These are phyloP conservation scores for Fusarium mundagurra DNA, from an alignment of 2,329 filamentous ascomycete species.

Conservation along the genomic window DNA sequence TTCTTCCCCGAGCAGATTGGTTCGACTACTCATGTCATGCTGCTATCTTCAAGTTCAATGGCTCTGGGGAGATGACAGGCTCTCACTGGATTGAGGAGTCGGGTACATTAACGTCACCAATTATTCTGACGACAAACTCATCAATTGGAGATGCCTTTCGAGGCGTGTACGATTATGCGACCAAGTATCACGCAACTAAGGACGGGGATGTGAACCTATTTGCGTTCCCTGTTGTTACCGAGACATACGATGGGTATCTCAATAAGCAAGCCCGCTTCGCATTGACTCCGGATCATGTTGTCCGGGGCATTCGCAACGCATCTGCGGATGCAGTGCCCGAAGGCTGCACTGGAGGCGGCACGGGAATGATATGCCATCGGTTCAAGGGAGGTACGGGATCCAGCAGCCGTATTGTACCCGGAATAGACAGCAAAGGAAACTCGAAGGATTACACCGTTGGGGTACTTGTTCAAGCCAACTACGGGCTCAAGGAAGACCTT, in stretches of 20 bases:
- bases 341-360: slow-evolving; percentile 73
- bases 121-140: slow-evolving; percentile 68
- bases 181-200: slow-evolving; percentile 54
- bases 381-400: slow-evolving; percentile 75
- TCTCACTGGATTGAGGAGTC: slow-evolving; percentile 70
- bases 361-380: slow-evolving; percentile 72
- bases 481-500: slow-evolving; percentile 66
- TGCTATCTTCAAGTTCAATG: slow-evolving; percentile 70
- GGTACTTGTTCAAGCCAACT: slow-evolving; percentile 73
- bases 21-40: slow-evolving; percentile 57
- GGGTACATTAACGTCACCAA: slow-evolving; percentile 66
- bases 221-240: slow-evolving; percentile 66
- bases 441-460: slow-evolving; percentile 65
- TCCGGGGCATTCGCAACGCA: slow-evolving; percentile 63
- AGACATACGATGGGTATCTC: slow-evolving; percentile 71
- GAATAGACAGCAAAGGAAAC: slow-evolving; percentile 47
- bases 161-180: slow-evolving; percentile 66
- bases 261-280: slow-evolving; percentile 66
- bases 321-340: slow-evolving; percentile 63
- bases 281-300: slow-evolving; percentile 63
- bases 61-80: slow-evolving; percentile 70
- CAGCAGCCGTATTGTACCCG: slow-evolving; percentile 65
- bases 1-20: slow-evolving; percentile 58
- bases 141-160: slow-evolving; percentile 67
- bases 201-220: slow-evolving; percentile 62